phyloP scores from a whole-genome alignment of 371 early-diverging fungal genomes.

The Funneliformis caledonium region DNA sequence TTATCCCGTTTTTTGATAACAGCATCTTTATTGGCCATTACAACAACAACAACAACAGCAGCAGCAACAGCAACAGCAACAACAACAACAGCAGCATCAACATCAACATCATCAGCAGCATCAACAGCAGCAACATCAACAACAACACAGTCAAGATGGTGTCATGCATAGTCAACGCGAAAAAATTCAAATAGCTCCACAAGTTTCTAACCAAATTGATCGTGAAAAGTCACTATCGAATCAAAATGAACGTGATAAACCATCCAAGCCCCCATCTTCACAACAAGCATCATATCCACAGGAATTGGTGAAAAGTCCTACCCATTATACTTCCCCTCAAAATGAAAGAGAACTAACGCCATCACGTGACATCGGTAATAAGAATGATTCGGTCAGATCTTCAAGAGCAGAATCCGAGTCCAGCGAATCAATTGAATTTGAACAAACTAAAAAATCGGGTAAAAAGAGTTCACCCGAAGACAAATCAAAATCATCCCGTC shows the following conservation, averaged over 20 bases:
- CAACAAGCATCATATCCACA: background rate
- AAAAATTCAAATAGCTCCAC: background rate
- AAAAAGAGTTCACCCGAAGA: background rate
- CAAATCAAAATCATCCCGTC: conserved; percentile 2
- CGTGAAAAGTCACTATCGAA: background rate
- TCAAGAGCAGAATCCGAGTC: conserved; percentile 11
- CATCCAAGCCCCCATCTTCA: background rate
- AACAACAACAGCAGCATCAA: background rate
- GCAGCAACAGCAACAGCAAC: background rate
- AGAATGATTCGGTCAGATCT: background rate
- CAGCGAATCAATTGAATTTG: background rate
- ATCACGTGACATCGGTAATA: background rate
- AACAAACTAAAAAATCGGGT: background rate
- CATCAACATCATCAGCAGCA: background rate
- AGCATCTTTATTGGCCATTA: background rate
- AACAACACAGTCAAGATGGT: background rate
- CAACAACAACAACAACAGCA: background rate
- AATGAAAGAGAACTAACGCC: background rate
- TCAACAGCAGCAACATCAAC: background rate
- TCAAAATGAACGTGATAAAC: background rate
- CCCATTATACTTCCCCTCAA: background rate
- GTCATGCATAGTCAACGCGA: background rate
- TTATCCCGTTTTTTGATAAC: conserved; percentile 1
- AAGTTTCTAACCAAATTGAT: background rate
- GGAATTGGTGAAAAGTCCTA: background rate